These are phyloP conservation scores for Inonotus hispidus DNA, from an alignment of 1,284 basidiomycete species.

Conservation along the genomic window DNA sequence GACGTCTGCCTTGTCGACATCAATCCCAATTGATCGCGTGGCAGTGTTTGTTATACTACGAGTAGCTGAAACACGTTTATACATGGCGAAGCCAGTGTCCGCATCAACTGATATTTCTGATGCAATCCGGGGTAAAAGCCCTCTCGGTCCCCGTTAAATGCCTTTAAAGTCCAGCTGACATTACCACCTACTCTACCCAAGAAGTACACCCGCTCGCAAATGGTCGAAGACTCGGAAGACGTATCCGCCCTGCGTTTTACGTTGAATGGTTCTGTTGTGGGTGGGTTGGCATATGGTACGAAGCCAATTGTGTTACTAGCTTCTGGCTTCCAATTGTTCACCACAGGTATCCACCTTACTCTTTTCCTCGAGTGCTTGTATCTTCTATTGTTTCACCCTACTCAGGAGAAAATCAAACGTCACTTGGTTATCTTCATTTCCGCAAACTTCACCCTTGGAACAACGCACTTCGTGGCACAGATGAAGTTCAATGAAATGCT, in stretches of 20 bases:
- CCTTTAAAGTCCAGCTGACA: too few relatives aligned
- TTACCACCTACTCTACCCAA: too few relatives aligned
- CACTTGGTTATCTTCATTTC: slow-evolving; percentile 1
- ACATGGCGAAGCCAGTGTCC: too few relatives aligned
- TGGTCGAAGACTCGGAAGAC: not conserved
- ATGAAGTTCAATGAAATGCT: slow-evolving; percentile 10
- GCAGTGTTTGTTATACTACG: too few relatives aligned
- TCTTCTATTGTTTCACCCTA: not conserved
- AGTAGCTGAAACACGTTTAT: too few relatives aligned
- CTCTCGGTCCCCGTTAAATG: too few relatives aligned
- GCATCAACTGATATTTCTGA: too few relatives aligned
- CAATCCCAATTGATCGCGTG: too few relatives aligned
- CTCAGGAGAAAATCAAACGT: not conserved
- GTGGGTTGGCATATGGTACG: not conserved
- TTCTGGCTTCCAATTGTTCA: not conserved
- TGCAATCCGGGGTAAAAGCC: too few relatives aligned
- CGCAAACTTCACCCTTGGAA: slow-evolving; percentile 4
- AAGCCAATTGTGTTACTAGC: not conserved
- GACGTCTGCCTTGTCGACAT: too few relatives aligned
- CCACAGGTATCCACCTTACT: not conserved
- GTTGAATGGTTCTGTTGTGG: not conserved
- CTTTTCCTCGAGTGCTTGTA: slow-evolving; percentile 1
- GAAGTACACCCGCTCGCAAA: too few relatives aligned
- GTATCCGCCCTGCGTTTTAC: not conserved
- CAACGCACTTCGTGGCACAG: not conserved